Percentiles rank a stretch among this genome's conserved stretches.
phyloP scores from a whole-genome alignment of 2,329 filamentous ascomycete species.

The Albophoma yamanashiensis region DNA sequence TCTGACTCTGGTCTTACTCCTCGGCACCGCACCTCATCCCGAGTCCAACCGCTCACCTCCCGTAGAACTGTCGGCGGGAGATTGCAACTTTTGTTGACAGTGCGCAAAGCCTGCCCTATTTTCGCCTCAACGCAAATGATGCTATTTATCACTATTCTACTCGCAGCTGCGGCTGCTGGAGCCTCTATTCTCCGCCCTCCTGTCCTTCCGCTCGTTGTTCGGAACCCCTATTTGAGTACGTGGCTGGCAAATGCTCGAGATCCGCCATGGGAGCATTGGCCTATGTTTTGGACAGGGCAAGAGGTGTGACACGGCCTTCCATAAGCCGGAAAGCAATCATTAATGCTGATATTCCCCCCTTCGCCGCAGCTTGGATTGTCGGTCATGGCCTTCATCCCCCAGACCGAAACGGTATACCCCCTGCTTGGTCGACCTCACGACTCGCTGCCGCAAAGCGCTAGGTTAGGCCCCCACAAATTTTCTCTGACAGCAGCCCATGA shows the following conservation, averaged over 20 bases:
- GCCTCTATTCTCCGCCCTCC: constrained; percentile 45
- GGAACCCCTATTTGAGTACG: constrained; percentile 49
- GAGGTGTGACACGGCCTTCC: constrained; percentile 28
- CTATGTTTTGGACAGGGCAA: constrained; percentile 72
- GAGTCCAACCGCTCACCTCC: neutral
- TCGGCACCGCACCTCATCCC: neutral
- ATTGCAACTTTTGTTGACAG: neutral
- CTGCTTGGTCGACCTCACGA: constrained; percentile 41
- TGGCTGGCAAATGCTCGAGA: constrained; percentile 59
- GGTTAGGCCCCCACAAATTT: constrained; percentile 10
- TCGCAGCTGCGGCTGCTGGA: constrained; percentile 13
- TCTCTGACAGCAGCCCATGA: neutral
- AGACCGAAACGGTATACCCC: constrained; percentile 32
- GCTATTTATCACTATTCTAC: neutral
- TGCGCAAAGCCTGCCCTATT: neutral
- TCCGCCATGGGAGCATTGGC: constrained; percentile 73
- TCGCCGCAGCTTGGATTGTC: constrained; percentile 33
- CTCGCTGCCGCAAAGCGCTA: constrained; percentile 22
- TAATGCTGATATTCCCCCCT: constrained; percentile 1
- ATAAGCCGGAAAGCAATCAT: neutral
- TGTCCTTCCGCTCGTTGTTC: constrained; percentile 45
- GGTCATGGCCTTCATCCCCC: constrained; percentile 34
- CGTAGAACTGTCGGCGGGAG: neutral
- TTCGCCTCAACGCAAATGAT: neutral
- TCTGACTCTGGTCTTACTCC: neutral